Evolutionary conservation across 2,329 filamentous ascomycete genomes (phyloP).

Genomic region (Ascochyta clinopodiicola): DNA sequence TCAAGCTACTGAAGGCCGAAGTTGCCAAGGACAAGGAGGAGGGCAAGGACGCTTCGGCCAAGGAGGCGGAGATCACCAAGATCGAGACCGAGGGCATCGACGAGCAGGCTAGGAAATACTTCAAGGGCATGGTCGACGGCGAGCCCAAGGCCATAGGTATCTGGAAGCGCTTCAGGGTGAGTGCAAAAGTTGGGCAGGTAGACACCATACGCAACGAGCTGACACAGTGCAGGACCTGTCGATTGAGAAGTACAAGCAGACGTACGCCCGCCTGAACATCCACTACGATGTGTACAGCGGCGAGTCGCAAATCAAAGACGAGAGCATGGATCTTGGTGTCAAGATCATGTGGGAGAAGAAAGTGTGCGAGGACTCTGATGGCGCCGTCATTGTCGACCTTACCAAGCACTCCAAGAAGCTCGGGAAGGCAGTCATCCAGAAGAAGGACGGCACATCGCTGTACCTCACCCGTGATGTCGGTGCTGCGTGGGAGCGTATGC

Average conservation of each 20-base stretch:
- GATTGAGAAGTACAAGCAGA: slow-evolving; percentile 69
- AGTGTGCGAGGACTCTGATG: slow-evolving; percentile 69
- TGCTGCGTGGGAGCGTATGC: slow-evolving; percentile 67
- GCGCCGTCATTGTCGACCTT: slow-evolving; percentile 72
- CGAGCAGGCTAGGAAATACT: slow-evolving; percentile 75
- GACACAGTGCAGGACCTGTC: slow-evolving; percentile 57
- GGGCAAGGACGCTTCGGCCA: slow-evolving; percentile 51
- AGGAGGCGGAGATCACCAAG: slow-evolving; percentile 52
- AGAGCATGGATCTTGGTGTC: slow-evolving; percentile 68
- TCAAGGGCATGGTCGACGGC: slow-evolving; percentile 72
- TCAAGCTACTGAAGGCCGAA: slow-evolving; percentile 62
- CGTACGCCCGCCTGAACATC: slow-evolving; percentile 70
- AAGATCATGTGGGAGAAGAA: slow-evolving; percentile 64
- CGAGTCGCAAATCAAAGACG: slow-evolving; percentile 69
- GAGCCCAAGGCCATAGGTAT: slow-evolving; percentile 64
- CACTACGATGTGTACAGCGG: slow-evolving; percentile 71
- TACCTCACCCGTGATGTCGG: slow-evolving; percentile 75
- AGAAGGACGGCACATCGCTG: slow-evolving; percentile 70
- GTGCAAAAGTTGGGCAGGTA: neutral
- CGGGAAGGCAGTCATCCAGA: slow-evolving; percentile 70
- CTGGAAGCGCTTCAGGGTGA: slow-evolving; percentile 66
- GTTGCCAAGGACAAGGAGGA: slow-evolving; percentile 46
- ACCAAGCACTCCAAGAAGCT: slow-evolving; percentile 73
- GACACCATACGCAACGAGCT: neutral
- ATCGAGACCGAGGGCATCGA: slow-evolving; percentile 56